Percentiles rank a stretch among this genome's conserved stretches.
Conservation (phyloP, 805 yeast genomes). For the Starmerella potacharoeniae region DNA sequence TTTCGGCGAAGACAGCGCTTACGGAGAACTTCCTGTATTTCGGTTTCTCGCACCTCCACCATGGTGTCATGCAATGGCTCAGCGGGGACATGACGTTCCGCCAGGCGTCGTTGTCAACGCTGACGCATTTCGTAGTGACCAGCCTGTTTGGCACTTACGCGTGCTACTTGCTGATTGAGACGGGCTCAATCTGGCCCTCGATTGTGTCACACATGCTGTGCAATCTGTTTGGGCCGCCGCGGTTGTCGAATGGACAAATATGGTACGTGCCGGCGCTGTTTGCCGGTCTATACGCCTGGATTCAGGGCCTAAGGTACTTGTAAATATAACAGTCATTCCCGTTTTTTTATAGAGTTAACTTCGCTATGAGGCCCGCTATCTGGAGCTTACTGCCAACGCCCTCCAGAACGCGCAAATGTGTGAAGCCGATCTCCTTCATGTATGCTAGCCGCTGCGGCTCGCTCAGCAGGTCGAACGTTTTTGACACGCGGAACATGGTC, state of each 20-base stretch:
- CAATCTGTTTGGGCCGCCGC: conserved; percentile 61
- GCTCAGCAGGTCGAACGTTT: conserved; percentile 53
- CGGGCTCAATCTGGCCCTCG: conserved; percentile 46
- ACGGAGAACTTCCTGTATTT: conserved; percentile 50
- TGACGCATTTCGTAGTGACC: conserved; percentile 52
- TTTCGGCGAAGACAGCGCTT: conserved; percentile 24
- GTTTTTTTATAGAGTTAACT: conserved; percentile 22
- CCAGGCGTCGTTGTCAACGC: conserved; percentile 27
- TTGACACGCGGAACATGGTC: conserved; percentile 79
- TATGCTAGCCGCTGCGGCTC: conserved; percentile 65
- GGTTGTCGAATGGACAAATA: conserved; percentile 6
- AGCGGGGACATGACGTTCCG: conserved; percentile 13
- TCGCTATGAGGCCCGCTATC: conserved; percentile 70
- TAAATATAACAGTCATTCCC: not conserved
- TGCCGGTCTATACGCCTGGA: not conserved
- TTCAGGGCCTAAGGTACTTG: not conserved
- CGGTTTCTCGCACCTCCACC: conserved; percentile 72
- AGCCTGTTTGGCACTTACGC: conserved; percentile 61
- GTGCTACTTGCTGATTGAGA: conserved; percentile 41
- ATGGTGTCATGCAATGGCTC: conserved; percentile 41
- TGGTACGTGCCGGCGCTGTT: conserved; percentile 3
- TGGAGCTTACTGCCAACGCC: conserved; percentile 87
- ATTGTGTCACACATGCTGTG: conserved; percentile 54
- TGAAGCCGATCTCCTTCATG: conserved; percentile 76
- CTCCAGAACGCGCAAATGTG: conserved; percentile 85